Conservation (phyloP, 805 yeast species). For the Hermanozyma aechmeae region DNA sequence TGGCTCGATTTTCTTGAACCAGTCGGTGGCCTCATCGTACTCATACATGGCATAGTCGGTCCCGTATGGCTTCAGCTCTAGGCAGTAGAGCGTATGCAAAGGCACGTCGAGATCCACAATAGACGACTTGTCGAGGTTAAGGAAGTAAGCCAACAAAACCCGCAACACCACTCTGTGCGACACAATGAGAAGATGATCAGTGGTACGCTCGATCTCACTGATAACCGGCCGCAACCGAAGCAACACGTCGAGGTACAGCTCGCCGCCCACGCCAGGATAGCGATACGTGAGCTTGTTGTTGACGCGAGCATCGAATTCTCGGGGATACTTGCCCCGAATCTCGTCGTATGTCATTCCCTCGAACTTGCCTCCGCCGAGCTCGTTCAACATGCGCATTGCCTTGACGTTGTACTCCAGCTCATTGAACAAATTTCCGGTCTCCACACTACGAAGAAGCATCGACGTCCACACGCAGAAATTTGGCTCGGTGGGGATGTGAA, state of each 20-base stretch:
- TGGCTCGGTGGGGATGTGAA: conserved; percentile 45
- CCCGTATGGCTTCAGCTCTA: conserved; percentile 93
- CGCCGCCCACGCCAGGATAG: conserved; percentile 97
- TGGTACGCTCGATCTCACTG: conserved; percentile 86
- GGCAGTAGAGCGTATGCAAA: conserved; percentile 77
- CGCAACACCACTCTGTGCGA: conserved; percentile 90
- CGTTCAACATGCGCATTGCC: conserved; percentile 89
- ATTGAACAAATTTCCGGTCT: conserved; percentile 69
- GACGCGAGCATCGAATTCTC: conserved; percentile 70
- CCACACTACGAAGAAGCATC: conserved; percentile 69
- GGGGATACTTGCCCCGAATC: conserved; percentile 62
- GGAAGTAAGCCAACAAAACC: conserved; percentile 77
- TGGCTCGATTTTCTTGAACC: conserved; percentile 61
- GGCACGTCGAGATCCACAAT: conserved; percentile 92
- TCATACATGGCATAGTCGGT: conserved; percentile 89
- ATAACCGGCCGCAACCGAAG: conserved; percentile 83
- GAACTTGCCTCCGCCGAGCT: conserved; percentile 84
- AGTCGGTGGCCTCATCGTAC: conserved; percentile 67
- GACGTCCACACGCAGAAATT: conserved; percentile 89
- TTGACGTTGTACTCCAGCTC: conserved; percentile 69
- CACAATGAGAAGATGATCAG: conserved; percentile 73
- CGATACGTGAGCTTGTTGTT: conserved; percentile 75
- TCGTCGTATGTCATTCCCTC: conserved; percentile 92
- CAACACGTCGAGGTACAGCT: conserved; percentile 87
- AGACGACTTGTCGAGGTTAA: conserved; percentile 70